Evolutionary conservation across 1,284 basidiomycete genomes (phyloP), one percentile per base, ranked within the genome.

Genomic region (Apiotrichum gamsii): DNA sequence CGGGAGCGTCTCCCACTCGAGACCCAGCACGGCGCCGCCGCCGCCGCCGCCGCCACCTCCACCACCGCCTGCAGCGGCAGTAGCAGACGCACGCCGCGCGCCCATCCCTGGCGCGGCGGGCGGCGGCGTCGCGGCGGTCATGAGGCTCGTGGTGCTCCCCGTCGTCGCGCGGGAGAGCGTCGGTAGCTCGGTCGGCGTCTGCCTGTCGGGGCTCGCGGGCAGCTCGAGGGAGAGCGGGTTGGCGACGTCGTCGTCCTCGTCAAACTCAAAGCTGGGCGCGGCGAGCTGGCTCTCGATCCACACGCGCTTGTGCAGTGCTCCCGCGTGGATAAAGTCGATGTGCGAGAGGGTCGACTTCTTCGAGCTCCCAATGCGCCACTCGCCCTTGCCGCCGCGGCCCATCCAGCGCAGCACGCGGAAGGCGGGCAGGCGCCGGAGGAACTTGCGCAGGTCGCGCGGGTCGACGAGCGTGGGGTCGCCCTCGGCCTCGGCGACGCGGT

Each of bases 341-440:
- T 53, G 52, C 11, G 52, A 47, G 3, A 60, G 34, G 3, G 51
- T 47, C 28, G 55, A 38, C 40, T 57, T 57, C 35, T 56, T 56
- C 8, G 43, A 25, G 3, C n/a, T 9, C 3, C 32, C 29, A 36
- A 65, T 52, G 3, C 28, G 40, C 63, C 63, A 65, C 39, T 51
- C 41, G 18, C 63, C 63, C 49, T 60, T 59, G 19, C 60, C 63
- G 10, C 50, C 47, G 21, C 57, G 45, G 1, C 63, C 63, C 6
- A 51, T 53, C 63, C 61, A 65, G 5, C 45, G 36, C 8, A 65
- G 39, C 3, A 35, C 21, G 4, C 46, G 45, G 24, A 65, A 52
- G 28, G 47, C 32, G 3, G 62, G 59, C n/a, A 63, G 39, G 8
- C 57, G 53, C 21, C 58, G 50, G 8, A 51, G 57, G 31, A 65